A percentile compares a stretch with the other conserved stretches of the same genome.
Evolutionary conservation across 208 protist species (phyloP).

Genomic region (Polymyxa betae): DNA sequence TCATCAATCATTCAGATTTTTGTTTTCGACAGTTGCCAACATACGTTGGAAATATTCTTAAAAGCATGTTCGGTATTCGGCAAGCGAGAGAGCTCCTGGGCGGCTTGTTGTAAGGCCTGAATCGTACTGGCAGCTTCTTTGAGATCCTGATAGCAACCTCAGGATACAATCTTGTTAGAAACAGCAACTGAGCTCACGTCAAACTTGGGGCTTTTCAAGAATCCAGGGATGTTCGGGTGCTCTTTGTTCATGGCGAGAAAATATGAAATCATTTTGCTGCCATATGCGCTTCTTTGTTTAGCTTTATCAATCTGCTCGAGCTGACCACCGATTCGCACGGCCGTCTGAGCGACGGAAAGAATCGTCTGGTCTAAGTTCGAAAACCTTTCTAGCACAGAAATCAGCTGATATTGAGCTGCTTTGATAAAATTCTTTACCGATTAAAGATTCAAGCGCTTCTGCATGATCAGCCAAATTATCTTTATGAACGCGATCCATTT

Average conservation of each 20-base stretch:
- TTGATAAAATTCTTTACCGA: no score
- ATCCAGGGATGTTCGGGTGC: not conserved
- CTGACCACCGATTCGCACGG: not conserved
- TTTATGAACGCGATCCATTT: not conserved
- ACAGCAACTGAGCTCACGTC: not conserved
- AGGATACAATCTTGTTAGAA: not conserved
- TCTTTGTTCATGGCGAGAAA: not conserved
- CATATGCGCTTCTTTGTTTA: not conserved
- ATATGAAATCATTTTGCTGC: not conserved
- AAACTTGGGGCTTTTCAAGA: not conserved
- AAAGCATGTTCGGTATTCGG: not conserved
- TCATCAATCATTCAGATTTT: not conserved
- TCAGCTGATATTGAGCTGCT: no score
- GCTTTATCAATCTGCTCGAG: not conserved
- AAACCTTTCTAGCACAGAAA: not conserved
- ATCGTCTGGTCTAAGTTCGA: not conserved
- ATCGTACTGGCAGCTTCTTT: not conserved
- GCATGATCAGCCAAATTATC: not conserved
- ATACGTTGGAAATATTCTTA: not conserved
- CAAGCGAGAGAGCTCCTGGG: not conserved
- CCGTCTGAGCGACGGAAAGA: not conserved
- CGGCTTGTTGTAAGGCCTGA: not conserved
- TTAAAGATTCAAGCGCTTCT: not conserved
- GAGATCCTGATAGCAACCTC: not conserved
- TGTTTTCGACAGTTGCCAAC: not conserved